A percentile compares a stretch with the other conserved stretches of the same genome.
These are phyloP conservation scores for Alopecurus myosuroides DNA, from an alignment of 176 grass and related monocot species.

Conservation along the genomic window DNA sequence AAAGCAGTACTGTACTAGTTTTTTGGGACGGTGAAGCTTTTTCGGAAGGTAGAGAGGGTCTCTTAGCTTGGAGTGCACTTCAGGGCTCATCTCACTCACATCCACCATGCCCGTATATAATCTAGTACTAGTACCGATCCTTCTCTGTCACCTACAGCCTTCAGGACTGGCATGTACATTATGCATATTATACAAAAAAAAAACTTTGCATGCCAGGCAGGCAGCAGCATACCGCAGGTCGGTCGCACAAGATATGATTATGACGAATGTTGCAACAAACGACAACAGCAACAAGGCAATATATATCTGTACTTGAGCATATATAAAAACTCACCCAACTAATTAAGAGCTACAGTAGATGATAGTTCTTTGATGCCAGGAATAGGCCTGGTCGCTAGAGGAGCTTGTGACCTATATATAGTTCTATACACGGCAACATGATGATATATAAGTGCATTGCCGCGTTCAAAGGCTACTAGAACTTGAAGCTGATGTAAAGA, in stretches of 20 bases:
- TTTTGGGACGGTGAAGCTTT: slow-evolving; percentile 27
- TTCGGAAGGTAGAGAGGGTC: slow-evolving; percentile 48
- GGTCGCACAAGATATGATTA: neutral
- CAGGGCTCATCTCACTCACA: slow-evolving; percentile 42
- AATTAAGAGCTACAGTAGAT: neutral
- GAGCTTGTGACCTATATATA: slow-evolving; percentile 4
- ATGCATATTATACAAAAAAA: neutral
- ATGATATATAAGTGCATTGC: neutral
- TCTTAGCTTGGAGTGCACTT: slow-evolving; percentile 92
- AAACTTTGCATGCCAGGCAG: neutral
- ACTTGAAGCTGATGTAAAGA: slow-evolving; percentile 1
- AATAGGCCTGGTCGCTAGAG: neutral
- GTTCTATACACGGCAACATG: neutral
- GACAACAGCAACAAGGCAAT: neutral
- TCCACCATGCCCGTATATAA: slow-evolving; percentile 36
- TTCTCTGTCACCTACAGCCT: slow-evolving; percentile 23
- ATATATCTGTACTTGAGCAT: neutral
- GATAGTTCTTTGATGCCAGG: neutral
- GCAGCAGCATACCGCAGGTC: neutral
- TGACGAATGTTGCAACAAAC: slow-evolving; percentile 9
- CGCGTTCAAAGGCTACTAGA: neutral
- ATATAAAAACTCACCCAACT: neutral
- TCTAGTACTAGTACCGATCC: neutral
- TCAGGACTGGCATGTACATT: neutral
- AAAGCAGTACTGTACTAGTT: slow-evolving; percentile 1